Evolutionary conservation across 2,329 filamentous ascomycete species (phyloP).

Genomic region (Colletotrichum sojae): DNA sequence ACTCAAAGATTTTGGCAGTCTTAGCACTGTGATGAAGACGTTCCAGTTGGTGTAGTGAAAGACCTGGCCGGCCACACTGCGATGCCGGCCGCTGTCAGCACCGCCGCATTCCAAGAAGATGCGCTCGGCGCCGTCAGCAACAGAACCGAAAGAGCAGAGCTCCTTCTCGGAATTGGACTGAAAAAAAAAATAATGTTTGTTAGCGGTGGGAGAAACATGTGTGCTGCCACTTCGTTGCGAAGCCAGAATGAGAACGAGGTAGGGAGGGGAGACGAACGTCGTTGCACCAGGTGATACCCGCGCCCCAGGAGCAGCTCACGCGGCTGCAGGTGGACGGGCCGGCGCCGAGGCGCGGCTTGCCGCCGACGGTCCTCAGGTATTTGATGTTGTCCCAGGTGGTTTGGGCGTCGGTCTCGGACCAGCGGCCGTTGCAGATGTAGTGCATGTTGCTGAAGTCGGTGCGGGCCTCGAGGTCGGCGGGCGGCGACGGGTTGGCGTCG

Average conservation of each 20-base stretch:
- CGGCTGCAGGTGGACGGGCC: constrained; percentile 41
- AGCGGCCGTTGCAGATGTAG: neutral
- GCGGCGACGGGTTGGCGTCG: neutral
- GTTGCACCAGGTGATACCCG: constrained; percentile 46
- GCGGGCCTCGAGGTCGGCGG: constrained; percentile 6
- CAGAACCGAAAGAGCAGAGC: constrained; percentile 5
- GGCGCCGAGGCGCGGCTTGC: constrained; percentile 33
- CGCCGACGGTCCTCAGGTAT: constrained; percentile 37
- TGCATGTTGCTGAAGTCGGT: constrained; percentile 4
- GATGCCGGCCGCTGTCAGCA: neutral
- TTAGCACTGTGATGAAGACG: neutral
- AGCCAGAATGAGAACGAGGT: neutral
- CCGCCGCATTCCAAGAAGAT: neutral
- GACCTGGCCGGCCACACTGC: neutral
- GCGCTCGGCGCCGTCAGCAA: constrained; percentile 20
- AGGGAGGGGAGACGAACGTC: constrained; percentile 35
- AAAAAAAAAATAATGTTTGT: neutral
- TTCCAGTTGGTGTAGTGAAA: constrained; percentile 4
- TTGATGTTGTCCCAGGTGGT: constrained; percentile 30
- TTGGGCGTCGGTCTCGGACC: neutral
- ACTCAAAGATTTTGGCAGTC: neutral
- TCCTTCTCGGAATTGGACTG: neutral
- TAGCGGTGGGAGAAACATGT: neutral
- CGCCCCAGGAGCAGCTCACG: constrained; percentile 42
- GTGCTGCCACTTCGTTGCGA: no score